Conservation (phyloP, 495 filamentous ascomycete species). For the Penicillium alfredii region DNA sequence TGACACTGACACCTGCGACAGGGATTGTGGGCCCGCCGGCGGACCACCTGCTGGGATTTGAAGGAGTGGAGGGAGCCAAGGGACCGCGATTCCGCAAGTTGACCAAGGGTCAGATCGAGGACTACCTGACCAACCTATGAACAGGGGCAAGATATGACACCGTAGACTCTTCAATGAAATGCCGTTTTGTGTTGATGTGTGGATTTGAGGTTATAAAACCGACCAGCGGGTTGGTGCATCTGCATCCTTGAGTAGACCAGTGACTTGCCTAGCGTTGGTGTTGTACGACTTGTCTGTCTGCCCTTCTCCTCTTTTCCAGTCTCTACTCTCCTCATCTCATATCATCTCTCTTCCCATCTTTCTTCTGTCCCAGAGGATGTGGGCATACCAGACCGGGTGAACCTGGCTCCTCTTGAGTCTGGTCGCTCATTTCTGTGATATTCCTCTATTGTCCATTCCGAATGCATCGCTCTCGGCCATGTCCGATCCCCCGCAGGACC, state of each 20-base stretch:
- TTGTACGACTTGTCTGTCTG: slow-evolving; percentile 5
- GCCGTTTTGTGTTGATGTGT: too few species aligned
- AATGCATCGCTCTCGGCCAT: too few species aligned
- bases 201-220: too few species aligned
- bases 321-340: not conserved
- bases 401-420: too few species aligned
- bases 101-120: slow-evolving; percentile 96
- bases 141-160: slow-evolving; percentile 1
- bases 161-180: too few species aligned
- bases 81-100: slow-evolving; percentile 95
- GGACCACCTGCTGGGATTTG: slow-evolving; percentile 83
- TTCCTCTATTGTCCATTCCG: too few species aligned
- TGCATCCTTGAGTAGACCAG: too few species aligned
- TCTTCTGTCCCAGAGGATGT: slow-evolving; percentile 14
- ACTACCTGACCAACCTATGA: slow-evolving; percentile 94
- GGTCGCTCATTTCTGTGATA: too few species aligned
- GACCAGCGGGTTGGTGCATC: too few species aligned
- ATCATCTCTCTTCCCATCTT: not conserved
- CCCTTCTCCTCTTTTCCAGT: slow-evolving; percentile 1
- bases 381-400: slow-evolving; percentile 18
- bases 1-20: too few species aligned
- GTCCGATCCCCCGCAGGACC: slow-evolving; percentile 18
- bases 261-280: too few species aligned
- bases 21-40: slow-evolving; percentile 94
- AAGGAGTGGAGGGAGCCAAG: slow-evolving; percentile 82